Base-by-base conservation (phyloP, 768 basidiomycete genomes). In the Tubosaeta sp. region DNA sequence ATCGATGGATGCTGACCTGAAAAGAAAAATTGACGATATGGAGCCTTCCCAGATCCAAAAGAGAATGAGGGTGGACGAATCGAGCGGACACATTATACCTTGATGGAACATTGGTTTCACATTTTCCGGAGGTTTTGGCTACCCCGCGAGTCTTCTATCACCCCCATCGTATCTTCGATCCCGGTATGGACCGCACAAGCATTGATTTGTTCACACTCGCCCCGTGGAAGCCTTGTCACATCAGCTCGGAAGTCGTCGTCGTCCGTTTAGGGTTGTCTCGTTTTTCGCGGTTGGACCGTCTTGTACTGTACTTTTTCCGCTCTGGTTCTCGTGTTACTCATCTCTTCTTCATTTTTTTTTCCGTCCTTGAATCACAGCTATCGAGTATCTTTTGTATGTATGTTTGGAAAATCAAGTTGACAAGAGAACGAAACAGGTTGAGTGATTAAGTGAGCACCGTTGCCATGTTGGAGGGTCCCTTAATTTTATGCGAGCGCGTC, bases 31-130 rank as follows among this genome's bases (percentile, higher is more conserved):
- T 65, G 81, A 84, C 50, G 78, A 80, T 58, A 57, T 76, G 51
- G 83, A 81, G 51, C 63, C 72, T 53, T 66, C 59, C 33, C 78
- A 81, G 59, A 78, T 78, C 51, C 70, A 74, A 56, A 88, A 88
- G 81, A 86, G 84, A 78, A 82, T 88, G 79, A 78, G 84, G 67
- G 78, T 86, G 73, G 82, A 82, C 57, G 74, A 75, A 61, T 64
- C 73, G 53, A 71, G 72, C 46, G 68, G 72, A 43, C 70, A 72
- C 65, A 70, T 72, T 69, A 80, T 84, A 80, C 81, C 80, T 72
- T 82, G 73, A 81, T 69, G 59, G 62, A 58, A 61, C 54, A 58
- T 53, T 59, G 58, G 62, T 61, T 62, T 48, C 57, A 48, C 38
- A 56, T 53, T 47, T 55, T 31, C 26, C 34, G 50, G 67, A 59